Evolutionary conservation across 2,329 filamentous ascomycete genomes (phyloP).

Genomic region (Anisogramma anomala): DNA sequence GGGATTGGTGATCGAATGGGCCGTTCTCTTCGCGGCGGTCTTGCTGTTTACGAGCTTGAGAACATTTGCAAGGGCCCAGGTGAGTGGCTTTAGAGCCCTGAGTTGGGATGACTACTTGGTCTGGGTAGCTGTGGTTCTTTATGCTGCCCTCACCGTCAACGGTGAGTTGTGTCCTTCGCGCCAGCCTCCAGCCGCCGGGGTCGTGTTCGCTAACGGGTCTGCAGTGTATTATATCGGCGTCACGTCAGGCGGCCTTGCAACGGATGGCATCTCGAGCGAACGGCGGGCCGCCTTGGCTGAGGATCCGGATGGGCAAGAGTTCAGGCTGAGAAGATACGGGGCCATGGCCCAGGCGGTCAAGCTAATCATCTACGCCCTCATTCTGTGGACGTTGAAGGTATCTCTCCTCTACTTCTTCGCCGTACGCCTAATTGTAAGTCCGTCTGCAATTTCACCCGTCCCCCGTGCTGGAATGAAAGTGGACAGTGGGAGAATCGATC

Average conservation of each 20-base stretch:
- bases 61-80: constrained; percentile 21
- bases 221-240: constrained; percentile 7
- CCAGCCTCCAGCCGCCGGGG: not conserved
- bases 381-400: constrained; percentile 45
- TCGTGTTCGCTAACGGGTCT: not conserved
- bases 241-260: constrained; percentile 35
- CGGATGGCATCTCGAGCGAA: constrained; percentile 43
- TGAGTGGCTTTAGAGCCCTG: constrained; percentile 18
- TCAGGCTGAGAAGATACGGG: constrained; percentile 32
- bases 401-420: constrained; percentile 45
- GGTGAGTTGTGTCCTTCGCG: not conserved
- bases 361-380: constrained; percentile 41
- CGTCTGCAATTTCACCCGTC: too few relatives aligned
- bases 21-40: constrained; percentile 18
- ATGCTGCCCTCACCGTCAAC: not conserved
- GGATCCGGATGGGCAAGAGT: constrained; percentile 6
- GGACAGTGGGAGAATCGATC: not conserved
- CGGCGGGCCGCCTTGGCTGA: constrained; percentile 31
- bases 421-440: constrained; percentile 35
- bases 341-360: constrained; percentile 46
- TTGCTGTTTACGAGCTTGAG: constrained; percentile 19
- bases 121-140: constrained; percentile 15
- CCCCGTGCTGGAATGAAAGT: too few relatives aligned
- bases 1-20: constrained; percentile 5
- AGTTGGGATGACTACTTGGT: constrained; percentile 23